Evolutionary conservation across 345 rosid genomes (phyloP).

Genomic region (Gossypium turneri): DNA sequence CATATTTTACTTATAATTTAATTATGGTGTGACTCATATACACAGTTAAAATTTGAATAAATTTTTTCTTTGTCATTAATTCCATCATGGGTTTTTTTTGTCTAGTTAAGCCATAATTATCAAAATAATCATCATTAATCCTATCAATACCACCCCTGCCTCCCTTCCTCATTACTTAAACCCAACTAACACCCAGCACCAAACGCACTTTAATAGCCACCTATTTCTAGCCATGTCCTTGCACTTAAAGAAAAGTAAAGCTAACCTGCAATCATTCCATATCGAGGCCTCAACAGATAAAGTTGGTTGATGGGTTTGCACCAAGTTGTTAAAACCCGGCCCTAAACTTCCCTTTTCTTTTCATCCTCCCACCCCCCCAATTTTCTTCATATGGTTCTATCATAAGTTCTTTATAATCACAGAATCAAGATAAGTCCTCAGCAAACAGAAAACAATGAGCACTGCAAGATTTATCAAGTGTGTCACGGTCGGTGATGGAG

Average conservation of each 20-base stretch:
- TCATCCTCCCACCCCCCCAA: neutral
- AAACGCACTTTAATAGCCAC: constrained; percentile 26
- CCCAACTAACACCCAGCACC: constrained; percentile 45
- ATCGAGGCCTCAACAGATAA: neutral
- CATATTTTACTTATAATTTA: too few species aligned
- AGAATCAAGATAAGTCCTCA: neutral
- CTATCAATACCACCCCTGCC: neutral
- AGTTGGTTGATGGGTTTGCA: constrained; percentile 25
- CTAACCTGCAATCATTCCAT: constrained; percentile 28
- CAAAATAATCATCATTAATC: constrained; percentile 19
- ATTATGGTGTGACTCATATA: too few species aligned
- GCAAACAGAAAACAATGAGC: constrained; percentile 35
- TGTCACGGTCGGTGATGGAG: constrained; percentile 83
- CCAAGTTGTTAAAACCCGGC: constrained; percentile 21
- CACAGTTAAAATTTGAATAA: too few species aligned
- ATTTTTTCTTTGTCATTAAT: constrained; percentile 9
- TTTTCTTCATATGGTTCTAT: too few species aligned
- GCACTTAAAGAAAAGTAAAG: constrained; percentile 39
- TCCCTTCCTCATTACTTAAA: constrained; percentile 41
- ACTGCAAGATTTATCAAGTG: constrained; percentile 76
- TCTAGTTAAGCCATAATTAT: constrained; percentile 22
- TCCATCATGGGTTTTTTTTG: constrained; percentile 10
- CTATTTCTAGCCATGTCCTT: constrained; percentile 33
- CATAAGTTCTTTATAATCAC: neutral
- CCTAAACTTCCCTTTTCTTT: neutral